These are phyloP conservation scores for Torulaspora maleeae DNA, from an alignment of 805 yeast species.

Conservation along the genomic window DNA sequence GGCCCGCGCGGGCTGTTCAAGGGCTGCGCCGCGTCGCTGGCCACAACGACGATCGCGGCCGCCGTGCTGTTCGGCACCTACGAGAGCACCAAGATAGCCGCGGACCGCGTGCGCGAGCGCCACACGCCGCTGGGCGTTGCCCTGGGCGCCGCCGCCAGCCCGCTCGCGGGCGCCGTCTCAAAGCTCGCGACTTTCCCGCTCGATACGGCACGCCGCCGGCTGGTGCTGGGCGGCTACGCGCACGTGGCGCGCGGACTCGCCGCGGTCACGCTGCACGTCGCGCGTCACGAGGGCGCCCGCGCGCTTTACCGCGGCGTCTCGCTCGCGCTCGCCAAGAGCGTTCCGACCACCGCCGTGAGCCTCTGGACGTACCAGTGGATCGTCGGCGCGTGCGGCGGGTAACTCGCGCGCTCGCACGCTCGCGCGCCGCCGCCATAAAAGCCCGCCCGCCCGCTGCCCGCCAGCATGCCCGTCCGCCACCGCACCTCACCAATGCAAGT, in stretches of 20 bases:
- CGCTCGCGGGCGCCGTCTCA: conserved; percentile 69
- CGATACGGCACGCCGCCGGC: conserved; percentile 73
- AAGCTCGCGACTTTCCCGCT: conserved; percentile 78
- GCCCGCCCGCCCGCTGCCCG: too few relatives aligned
- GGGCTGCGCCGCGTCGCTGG: conserved; percentile 48
- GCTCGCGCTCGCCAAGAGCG: conserved; percentile 68
- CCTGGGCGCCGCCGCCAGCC: conserved; percentile 48
- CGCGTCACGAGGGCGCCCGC: conserved; percentile 51
- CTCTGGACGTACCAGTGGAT: conserved; percentile 56
- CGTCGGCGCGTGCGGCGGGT: conserved; percentile 8
- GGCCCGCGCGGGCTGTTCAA: conserved; percentile 47
- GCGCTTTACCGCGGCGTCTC: conserved; percentile 75
- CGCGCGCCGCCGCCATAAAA: too few relatives aligned
- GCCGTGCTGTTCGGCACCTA: conserved; percentile 74
- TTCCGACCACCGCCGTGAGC: conserved; percentile 69
- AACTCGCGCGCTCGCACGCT: conserved; percentile 1
- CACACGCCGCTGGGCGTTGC: conserved; percentile 25
- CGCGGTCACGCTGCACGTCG: conserved; percentile 37
- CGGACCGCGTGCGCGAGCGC: conserved; percentile 23
- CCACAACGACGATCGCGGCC: conserved; percentile 63
- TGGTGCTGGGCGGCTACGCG: conserved; percentile 50
- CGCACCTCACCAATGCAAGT: conserved; percentile 8
- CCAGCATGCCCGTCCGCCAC: too few relatives aligned
- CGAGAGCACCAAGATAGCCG: conserved; percentile 40
- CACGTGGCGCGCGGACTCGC: conserved; percentile 24